These are phyloP conservation scores for Saccharomycopsis selenospora DNA, from an alignment of 805 yeast species.

Conservation along the genomic window DNA sequence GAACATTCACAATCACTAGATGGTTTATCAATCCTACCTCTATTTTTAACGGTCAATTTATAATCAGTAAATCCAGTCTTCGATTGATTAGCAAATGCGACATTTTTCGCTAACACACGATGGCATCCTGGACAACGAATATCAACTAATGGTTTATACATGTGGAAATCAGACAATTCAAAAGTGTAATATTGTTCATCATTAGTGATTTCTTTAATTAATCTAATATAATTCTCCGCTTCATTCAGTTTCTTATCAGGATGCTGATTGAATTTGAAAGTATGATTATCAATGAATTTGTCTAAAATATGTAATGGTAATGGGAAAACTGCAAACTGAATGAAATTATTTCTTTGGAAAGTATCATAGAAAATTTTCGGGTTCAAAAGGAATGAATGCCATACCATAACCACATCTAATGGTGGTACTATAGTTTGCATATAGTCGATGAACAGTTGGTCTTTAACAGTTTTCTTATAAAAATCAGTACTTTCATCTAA, in stretches of 20 bases:
- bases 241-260: neutral
- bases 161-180: neutral
- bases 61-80: neutral
- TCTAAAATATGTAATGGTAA: neutral
- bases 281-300: neutral
- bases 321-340: neutral
- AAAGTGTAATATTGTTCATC: neutral
- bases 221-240: neutral
- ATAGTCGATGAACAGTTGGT: neutral
- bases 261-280: neutral
- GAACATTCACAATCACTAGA: neutral
- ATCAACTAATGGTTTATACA: neutral
- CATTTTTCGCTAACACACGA: neutral
- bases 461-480: neutral
- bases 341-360: conserved; percentile 1
- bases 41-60: neutral
- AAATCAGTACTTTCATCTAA: neutral
- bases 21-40: too few species aligned
- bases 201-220: neutral
- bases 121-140: neutral
- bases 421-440: neutral
- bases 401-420: neutral
- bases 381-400: neutral
- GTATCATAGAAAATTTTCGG: neutral
- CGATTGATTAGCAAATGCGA: neutral